Base-by-base conservation (phyloP, 2,329 filamentous ascomycete species). In the Ophiostoma australiae region DNA sequence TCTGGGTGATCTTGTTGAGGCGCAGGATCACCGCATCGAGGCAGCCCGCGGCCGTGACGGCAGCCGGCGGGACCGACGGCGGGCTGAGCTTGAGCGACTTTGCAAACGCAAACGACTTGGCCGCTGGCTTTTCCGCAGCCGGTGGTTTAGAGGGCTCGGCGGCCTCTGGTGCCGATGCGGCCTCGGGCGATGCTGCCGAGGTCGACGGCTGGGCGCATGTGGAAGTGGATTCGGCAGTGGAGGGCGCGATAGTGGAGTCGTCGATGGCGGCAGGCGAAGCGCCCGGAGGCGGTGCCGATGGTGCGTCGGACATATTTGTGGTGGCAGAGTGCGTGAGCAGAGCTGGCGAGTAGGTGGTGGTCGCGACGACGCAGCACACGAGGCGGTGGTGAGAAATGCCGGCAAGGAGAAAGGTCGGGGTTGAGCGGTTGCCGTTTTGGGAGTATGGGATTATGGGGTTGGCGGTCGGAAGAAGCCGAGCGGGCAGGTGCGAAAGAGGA, bases 1-100 rank as follows among this genome's bases (percentile, higher is more conserved):
- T 90, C 74, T 87, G 85, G 75, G 93, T 83, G 77, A 91, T 87
- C 74, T 88, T 88, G 77, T 84, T 81, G 68, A 89, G 82, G 78
- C 85, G 84, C 35, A 82, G 77, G 73, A 89, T 78, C 77, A 87
- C 85, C 78, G 80, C 81, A 77, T 89, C 86, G 75, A 33, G 13
- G 39, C 23, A 1, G 23, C 37, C 39, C 23, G 66, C 66, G 20
- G 63, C 20, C 35, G 37, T 23, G 20, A 41, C 63, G 20, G 35
- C 63, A 11, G 35, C 31, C 17, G 63, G 33, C 20, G 63, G 63
- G 20, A 66, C 41, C 27, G 31, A 37, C 17, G 61, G 33, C 17
- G 33, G 8, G n/a, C n/a, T 31, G 61, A 23, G 17, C 7, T 63
- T 63, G 11, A 58, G 11, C 4, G 52, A 7, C 4, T 41, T 41